Conservation (phyloP, 768 basidiomycete species). For the Suillus variegatus region DNA sequence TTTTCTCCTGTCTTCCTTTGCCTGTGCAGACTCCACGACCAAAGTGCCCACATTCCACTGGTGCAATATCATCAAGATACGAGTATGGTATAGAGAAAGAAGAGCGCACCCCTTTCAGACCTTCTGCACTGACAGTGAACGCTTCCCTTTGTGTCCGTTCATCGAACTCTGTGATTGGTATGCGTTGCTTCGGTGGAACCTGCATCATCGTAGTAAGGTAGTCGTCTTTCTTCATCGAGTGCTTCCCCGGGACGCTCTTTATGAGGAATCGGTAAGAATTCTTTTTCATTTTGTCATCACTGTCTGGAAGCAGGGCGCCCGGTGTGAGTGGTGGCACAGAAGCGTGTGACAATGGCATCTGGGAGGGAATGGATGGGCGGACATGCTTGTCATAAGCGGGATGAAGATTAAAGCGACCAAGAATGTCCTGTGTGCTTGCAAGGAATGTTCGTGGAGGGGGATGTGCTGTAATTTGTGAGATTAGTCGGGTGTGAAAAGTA, state of each 20-base stretch:
- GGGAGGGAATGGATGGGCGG: conserved; percentile 46
- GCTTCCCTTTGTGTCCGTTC: conserved; percentile 67
- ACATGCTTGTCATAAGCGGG: conserved; percentile 84
- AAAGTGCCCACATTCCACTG: conserved; percentile 71
- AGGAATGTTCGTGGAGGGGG: conserved; percentile 47
- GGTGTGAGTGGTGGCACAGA: conserved; percentile 34
- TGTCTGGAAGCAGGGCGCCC: conserved; percentile 57
- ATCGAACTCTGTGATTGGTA: conserved; percentile 64
- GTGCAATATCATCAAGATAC: conserved; percentile 17
- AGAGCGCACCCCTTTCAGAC: conserved; percentile 66
- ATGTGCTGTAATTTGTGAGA: conserved; percentile 19
- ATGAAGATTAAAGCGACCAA: conserved; percentile 69
- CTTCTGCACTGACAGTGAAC: conserved; percentile 71
- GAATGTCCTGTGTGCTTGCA: conserved; percentile 76
- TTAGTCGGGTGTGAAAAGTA: conserved; percentile 15
- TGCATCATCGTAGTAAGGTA: conserved; percentile 67
- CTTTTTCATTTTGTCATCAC: conserved; percentile 69
- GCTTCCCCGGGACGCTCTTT: conserved; percentile 76
- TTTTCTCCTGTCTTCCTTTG: conserved; percentile 75
- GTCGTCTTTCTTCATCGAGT: conserved; percentile 79
- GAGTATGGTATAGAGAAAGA: conserved; percentile 15
- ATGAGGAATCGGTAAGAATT: conserved; percentile 78
- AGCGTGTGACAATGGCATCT: conserved; percentile 27
- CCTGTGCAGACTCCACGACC: conserved; percentile 70
- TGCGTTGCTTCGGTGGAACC: conserved; percentile 70